Conservation (phyloP, 345 rosid genomes). For the Sonneratia alba region DNA sequence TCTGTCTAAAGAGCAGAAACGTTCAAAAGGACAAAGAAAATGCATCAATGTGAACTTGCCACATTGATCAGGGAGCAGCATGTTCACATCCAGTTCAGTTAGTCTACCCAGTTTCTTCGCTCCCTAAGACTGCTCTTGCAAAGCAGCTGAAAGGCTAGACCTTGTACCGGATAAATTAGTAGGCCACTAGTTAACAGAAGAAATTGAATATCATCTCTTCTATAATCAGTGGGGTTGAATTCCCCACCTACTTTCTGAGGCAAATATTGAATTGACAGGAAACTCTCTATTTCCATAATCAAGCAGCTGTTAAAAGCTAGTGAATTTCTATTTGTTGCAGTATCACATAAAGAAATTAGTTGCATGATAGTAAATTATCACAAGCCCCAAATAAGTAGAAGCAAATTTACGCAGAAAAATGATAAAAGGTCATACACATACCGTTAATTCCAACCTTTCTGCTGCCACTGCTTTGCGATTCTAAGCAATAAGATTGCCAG, state of each 20-base stretch:
- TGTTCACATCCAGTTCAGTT: not conserved
- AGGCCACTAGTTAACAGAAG: not conserved
- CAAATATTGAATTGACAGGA: not conserved
- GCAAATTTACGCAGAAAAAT: not conserved
- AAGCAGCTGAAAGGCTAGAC: not conserved
- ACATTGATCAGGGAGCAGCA: not conserved
- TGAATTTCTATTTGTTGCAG: not conserved
- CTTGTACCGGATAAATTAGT: not conserved
- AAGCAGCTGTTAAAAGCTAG: not conserved
- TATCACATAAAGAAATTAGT: not conserved
- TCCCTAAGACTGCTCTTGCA: not conserved
- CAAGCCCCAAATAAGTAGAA: not conserved
- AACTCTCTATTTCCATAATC: not conserved
- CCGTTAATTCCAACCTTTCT: conserved; percentile 92
- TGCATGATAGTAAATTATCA: not conserved
- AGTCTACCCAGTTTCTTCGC: not conserved
- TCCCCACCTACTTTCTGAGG: not conserved
- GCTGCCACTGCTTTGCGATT: conserved; percentile 39
- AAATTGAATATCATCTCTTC: not conserved
- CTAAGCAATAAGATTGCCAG: conserved; percentile 28
- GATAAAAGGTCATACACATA: conserved; percentile 16
- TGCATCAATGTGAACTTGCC: not conserved
- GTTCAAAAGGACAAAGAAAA: not conserved
- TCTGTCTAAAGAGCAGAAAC: not conserved
- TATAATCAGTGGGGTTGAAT: not conserved